Evolutionary conservation across 768 basidiomycete species (phyloP).

Genomic region (Russula sp.): DNA sequence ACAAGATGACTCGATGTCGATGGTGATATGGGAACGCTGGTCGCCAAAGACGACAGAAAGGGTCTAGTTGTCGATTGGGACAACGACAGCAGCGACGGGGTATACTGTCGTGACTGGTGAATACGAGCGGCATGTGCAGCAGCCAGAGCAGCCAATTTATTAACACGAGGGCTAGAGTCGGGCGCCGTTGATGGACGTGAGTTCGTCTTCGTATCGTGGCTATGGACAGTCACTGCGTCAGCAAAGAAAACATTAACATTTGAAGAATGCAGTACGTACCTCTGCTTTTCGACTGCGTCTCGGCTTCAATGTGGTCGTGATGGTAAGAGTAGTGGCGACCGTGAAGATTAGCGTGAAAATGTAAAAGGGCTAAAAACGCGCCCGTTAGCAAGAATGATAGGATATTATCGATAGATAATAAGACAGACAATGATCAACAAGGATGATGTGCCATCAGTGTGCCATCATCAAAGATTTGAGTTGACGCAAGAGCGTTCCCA

Average conservation of each 20-base stretch:
- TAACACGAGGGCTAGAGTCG: background rate
- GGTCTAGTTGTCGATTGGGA: slow-evolving; percentile 2
- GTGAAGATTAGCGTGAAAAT: no score
- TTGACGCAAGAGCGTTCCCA: no score
- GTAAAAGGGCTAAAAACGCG: no score
- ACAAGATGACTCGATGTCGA: background rate
- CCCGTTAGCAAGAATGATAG: no score
- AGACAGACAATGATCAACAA: no score
- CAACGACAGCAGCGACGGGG: slow-evolving; percentile 29
- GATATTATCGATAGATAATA: no score
- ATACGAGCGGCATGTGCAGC: slow-evolving; percentile 19
- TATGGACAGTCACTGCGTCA: background rate
- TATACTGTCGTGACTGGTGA: slow-evolving; percentile 26
- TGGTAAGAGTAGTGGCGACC: no score
- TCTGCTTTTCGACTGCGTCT: no score
- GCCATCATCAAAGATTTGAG: no score
- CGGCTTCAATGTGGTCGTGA: no score
- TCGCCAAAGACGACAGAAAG: background rate
- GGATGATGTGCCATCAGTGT: no score
- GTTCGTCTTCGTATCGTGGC: slow-evolving; percentile 4
- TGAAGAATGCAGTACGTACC: no score
- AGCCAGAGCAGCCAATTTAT: slow-evolving; percentile 7
- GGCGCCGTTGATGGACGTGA: slow-evolving; percentile 14
- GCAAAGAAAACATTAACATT: background rate
- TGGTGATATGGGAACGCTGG: background rate